These are phyloP conservation scores for Crepidotus variabilis DNA, from an alignment of 768 basidiomycete genomes.

Conservation along the genomic window DNA sequence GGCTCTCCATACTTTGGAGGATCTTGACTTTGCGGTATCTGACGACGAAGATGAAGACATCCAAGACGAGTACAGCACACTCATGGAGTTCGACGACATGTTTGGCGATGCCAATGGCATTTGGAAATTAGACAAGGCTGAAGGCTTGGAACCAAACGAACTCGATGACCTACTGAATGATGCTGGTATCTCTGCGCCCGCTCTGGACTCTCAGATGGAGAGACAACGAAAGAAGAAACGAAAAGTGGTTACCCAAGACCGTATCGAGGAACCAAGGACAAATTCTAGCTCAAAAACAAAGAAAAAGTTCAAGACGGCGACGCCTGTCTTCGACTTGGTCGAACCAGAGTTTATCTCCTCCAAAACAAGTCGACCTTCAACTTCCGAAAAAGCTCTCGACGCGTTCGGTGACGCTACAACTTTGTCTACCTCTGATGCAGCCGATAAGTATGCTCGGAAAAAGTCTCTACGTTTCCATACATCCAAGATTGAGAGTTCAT, in stretches of 20 bases:
- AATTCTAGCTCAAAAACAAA: constrained; percentile 2
- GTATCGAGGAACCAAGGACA: background rate
- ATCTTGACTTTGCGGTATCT: constrained; percentile 65
- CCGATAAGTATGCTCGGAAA: constrained; percentile 79
- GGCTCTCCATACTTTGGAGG: constrained; percentile 76
- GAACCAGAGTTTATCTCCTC: constrained; percentile 69
- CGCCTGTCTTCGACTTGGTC: constrained; percentile 66
- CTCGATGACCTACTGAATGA: constrained; percentile 57
- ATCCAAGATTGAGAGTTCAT: constrained; percentile 81
- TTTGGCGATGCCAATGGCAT: constrained; percentile 37
- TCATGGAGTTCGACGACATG: constrained; percentile 30
- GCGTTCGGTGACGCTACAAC: constrained; percentile 73
- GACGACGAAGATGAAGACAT: constrained; percentile 43
- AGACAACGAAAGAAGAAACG: constrained; percentile 62
- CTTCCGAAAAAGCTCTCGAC: constrained; percentile 33
- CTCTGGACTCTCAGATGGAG: constrained; percentile 20
- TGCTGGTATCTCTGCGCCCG: constrained; percentile 26
- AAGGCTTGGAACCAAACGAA: constrained; percentile 40
- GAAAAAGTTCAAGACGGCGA: constrained; percentile 1
- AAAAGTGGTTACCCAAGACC: constrained; percentile 40
- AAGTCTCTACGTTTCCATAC: constrained; percentile 92
- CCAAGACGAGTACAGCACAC: constrained; percentile 30
- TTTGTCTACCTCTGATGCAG: constrained; percentile 68
- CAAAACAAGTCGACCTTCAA: constrained; percentile 12
- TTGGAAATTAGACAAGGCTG: constrained; percentile 36